Evolutionary conservation across 2,329 filamentous ascomycete genomes (phyloP).

Genomic region (Colletotrichum shisoi): DNA sequence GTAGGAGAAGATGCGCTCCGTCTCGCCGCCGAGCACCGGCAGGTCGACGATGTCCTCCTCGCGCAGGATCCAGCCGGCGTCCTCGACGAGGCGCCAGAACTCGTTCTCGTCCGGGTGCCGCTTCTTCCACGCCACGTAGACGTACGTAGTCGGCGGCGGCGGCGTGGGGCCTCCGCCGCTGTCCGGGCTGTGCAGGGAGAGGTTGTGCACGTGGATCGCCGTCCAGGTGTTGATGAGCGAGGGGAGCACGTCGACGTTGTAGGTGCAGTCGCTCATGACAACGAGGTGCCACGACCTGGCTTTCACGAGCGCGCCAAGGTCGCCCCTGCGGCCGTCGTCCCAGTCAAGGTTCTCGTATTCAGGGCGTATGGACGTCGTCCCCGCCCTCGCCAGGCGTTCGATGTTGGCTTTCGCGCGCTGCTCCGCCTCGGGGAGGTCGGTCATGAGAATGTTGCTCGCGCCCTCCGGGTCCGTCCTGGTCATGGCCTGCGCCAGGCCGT

Average conservation of each 20-base stretch:
- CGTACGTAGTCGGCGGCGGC: constrained; percentile 48
- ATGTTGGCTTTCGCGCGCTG: constrained; percentile 60
- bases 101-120: constrained; percentile 62
- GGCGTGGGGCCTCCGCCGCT: constrained; percentile 30
- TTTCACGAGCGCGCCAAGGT: constrained; percentile 53
- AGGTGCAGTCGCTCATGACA: constrained; percentile 68
- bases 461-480: constrained; percentile 41
- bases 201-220: constrained; percentile 55
- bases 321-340: constrained; percentile 58
- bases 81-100: constrained; percentile 58
- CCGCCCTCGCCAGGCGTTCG: constrained; percentile 38
- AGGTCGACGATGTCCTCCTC: constrained; percentile 56
- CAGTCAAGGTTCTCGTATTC: constrained; percentile 66
- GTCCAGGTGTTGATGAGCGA: constrained; percentile 63
- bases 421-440: constrained; percentile 64
- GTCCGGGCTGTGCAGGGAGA: constrained; percentile 35
- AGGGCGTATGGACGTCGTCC: constrained; percentile 41
- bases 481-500: constrained; percentile 55
- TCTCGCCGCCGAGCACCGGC: constrained; percentile 55
- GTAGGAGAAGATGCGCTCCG: constrained; percentile 61
- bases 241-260: constrained; percentile 65
- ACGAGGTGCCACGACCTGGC: constrained; percentile 60
- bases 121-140: constrained; percentile 65
- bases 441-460: constrained; percentile 57
- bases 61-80: constrained; percentile 55